Base-by-base conservation (phyloP, 352 stramenopile species). In the Pythium chondricola region DNA sequence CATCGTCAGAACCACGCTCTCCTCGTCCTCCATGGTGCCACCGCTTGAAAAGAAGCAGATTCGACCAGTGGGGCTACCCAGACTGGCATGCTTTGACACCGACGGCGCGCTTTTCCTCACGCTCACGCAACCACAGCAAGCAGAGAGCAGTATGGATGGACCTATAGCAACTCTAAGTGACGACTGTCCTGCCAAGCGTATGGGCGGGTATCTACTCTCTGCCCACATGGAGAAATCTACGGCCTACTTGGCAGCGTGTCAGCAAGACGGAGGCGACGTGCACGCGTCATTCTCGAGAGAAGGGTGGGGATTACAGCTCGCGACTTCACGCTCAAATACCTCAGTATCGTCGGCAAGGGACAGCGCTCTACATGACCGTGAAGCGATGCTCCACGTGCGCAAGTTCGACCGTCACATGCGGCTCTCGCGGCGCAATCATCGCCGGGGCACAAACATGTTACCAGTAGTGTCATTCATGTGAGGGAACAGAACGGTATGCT, bases 361-460 rank as follows among this genome's bases (percentile, higher is more conserved):
- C 25, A 25, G 36, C 29, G 9, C 40, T 0, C 40, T 58, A 8
- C 61, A 53, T 8, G 68, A 79, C 57, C 47, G 71, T 37, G 69
- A 77, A 9, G 50, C 59, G 13, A 52, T 72, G 24, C 48, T 76
- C 2, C 73, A 86, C n/a, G 50, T 60, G 22, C 67, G 58, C 35
- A 89, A 87, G 47, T 89, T 89, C 51, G 73, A 85, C 30, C 74
- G 60, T 11, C 74, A 89, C 52, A 89, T 89, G 78, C 71, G 65
- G 31, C 55, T 74, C 16, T 61, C 70, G 25, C 57, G 78, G n/a
- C 67, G 78, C 41, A 85, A 78, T 26, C 59, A 87, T 20, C 71
- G 78, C 2, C 73, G 13, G 7, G 13, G 55, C 25, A 78, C 65
- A 38, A 58, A 73, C 42, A 37, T 63, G 42, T 36, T 81, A 13